Base-by-base conservation (phyloP, 805 yeast species). In the Candida corydali region DNA sequence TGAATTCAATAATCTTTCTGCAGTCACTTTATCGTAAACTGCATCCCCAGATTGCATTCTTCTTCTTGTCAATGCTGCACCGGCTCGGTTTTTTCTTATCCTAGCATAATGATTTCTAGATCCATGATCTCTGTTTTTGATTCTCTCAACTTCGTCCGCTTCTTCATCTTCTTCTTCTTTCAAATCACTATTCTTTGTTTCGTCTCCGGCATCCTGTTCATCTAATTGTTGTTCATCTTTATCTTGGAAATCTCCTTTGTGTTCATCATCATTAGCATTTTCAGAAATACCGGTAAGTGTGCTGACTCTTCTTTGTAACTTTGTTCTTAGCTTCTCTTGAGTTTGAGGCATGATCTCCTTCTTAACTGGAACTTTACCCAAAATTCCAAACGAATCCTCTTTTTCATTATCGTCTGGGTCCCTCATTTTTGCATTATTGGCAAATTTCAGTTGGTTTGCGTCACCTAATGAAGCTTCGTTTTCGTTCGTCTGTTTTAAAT, bases 11-110 rank as follows among this genome's bases (percentile, higher is more conserved):
- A 88, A 65, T 40, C 80, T 68, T 45, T 81, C 88, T 0, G 96
- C 94, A 0, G 93, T 78, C 29, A 76, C 80, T 37, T 83, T 73
- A 42, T 84, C 95, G 45, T 73, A 78, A 1, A 84, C 75, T 32
- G 74, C 66, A 35, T 76, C 75, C 14, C 69, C 67, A 5, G 57
- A 55, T 28, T 59, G 47, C 14, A 52, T 51, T 39, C 54, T 62
- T 34, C 63, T 58, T 40, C 69, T 49, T 2, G 61, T 52, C 3
- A 61, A 54, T 34, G 64, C 67, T 3, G 63, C 58, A 5, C 65
- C 63, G 10, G 64, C 63, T 38, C 63, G 61, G 33, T 60, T 60
- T 43, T 63, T 55, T 40, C 59, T 50, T 17, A 43, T 37, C 17
- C 18, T 15, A n/a, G 23, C 17, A 18, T 10, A 22, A 15, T 20